Percentiles rank a stretch among this genome's conserved stretches.
Evolutionary conservation across 1,284 basidiomycete species (phyloP).

Genomic region (Puccinia hordei): DNA sequence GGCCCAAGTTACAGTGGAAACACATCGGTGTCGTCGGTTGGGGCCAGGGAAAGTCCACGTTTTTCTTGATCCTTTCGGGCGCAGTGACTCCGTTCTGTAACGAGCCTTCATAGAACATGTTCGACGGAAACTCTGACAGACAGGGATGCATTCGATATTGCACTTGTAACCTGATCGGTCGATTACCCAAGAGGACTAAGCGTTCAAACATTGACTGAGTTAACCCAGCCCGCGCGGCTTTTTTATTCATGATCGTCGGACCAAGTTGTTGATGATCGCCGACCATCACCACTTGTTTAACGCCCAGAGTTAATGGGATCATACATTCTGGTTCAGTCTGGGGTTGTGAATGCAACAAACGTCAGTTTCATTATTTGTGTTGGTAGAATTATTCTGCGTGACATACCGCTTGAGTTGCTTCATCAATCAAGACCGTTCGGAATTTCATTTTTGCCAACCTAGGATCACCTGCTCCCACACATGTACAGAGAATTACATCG

Average conservation of each 20-base stretch:
- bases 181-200: constrained; percentile 88
- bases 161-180: constrained; percentile 96
- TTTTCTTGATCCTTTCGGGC: constrained; percentile 91
- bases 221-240: constrained; percentile 92
- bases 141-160: constrained; percentile 99
- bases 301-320: constrained; percentile 97
- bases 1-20: constrained; percentile 98
- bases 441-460: constrained; percentile 95
- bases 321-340: constrained; percentile 77
- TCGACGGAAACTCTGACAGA: constrained; percentile 97
- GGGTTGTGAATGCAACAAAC: background rate
- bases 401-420: constrained; percentile 93
- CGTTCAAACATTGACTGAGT: constrained; percentile 98
- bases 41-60: constrained; percentile 99
- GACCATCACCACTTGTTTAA: constrained; percentile 97
- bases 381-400: background rate
- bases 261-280: constrained; percentile 98
- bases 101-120: constrained; percentile 99
- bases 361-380: background rate
- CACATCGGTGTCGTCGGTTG: constrained; percentile 98
- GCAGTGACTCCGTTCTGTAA: constrained; percentile 99
- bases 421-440: constrained; percentile 95
- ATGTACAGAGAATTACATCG: constrained; percentile 98
- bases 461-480: constrained; percentile 95
- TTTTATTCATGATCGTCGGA: constrained; percentile 99